These are phyloP conservation scores for Enterospora canceri DNA, from an alignment of 371 early-diverging fungal genomes.

Conservation along the genomic window DNA sequence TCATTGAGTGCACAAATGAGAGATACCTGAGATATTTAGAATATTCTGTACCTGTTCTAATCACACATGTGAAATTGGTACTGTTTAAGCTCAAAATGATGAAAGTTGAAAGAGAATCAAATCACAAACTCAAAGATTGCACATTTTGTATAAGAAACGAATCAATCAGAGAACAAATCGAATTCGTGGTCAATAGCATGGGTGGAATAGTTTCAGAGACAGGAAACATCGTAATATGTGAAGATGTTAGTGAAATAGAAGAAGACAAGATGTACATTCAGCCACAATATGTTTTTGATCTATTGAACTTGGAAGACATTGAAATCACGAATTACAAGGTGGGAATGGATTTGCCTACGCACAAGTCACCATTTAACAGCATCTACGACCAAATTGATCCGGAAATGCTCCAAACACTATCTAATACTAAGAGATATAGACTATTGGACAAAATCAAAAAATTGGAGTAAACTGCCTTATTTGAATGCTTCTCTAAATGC, in stretches of 20 bases:
- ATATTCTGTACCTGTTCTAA: conserved; percentile 30
- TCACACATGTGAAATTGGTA: conserved; percentile 23
- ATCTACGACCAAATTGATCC: conserved; percentile 11
- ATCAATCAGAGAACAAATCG: conserved; percentile 13
- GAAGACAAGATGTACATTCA: conserved; percentile 31
- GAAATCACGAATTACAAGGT: conserved; percentile 14
- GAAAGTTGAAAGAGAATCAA: neutral
- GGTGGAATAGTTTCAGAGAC: conserved; percentile 15
- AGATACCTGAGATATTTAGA: conserved; percentile 15
- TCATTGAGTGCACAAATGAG: conserved; percentile 10
- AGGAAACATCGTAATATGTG: conserved; percentile 25
- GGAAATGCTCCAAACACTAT: conserved; percentile 25
- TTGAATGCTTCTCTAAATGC: neutral
- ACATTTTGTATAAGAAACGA: conserved; percentile 21
- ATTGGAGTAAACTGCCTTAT: conserved; percentile 11
- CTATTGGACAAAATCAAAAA: conserved; percentile 32
- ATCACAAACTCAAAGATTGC: conserved; percentile 7
- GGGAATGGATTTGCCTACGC: conserved; percentile 38
- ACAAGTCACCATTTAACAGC: conserved; percentile 41
- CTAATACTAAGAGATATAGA: conserved; percentile 32
- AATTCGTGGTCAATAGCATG: conserved; percentile 7
- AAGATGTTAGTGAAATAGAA: conserved; percentile 15
- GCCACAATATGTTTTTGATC: conserved; percentile 49
- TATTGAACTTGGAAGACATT: conserved; percentile 19
- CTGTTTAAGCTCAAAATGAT: conserved; percentile 23